Evolutionary conservation across 306 rosid species (phyloP).

Genomic region (Malus sylvestris): DNA sequence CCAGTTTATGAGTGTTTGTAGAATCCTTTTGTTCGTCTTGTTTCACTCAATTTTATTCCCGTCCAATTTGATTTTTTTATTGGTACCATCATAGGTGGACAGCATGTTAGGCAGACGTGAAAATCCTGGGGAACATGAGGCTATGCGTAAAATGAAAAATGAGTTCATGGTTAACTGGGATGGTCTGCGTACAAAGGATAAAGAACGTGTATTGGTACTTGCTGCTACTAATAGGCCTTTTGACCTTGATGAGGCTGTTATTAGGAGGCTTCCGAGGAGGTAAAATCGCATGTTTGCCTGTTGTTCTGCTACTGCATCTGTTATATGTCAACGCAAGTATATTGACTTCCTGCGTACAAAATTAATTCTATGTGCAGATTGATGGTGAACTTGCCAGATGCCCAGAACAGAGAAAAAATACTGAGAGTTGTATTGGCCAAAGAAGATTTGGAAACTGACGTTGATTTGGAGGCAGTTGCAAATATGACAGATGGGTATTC

Average conservation of each 20-base stretch:
- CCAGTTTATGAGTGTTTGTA: background rate
- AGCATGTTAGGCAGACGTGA: slow-evolving; percentile 98
- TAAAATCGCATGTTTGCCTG: slow-evolving; percentile 13
- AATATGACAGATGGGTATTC: slow-evolving; percentile 91
- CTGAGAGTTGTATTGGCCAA: slow-evolving; percentile 72
- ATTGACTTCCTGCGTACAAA: background rate
- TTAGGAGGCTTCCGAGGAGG: slow-evolving; percentile 98
- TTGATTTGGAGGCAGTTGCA: slow-evolving; percentile 72
- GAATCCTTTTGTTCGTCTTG: background rate
- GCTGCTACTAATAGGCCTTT: slow-evolving; percentile 96
- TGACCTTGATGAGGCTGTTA: slow-evolving; percentile 98
- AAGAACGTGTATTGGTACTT: slow-evolving; percentile 88
- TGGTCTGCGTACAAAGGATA: slow-evolving; percentile 90
- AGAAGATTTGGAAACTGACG: slow-evolving; percentile 72
- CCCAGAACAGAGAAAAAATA: slow-evolving; percentile 73
- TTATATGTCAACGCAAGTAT: background rate
- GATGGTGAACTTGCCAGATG: slow-evolving; percentile 93
- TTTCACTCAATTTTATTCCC: background rate
- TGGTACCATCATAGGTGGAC: slow-evolving; percentile 62
- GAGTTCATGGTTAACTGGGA: slow-evolving; percentile 99
- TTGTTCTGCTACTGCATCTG: background rate
- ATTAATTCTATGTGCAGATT: slow-evolving; percentile 39
- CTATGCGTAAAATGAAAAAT: slow-evolving; percentile 97
- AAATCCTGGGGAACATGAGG: slow-evolving; percentile 91
- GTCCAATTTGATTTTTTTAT: background rate